Evolutionary conservation across 768 basidiomycete genomes (phyloP), one percentile per base, ranked within the genome.

Genomic region (Kwoniella mangroviensis): DNA sequence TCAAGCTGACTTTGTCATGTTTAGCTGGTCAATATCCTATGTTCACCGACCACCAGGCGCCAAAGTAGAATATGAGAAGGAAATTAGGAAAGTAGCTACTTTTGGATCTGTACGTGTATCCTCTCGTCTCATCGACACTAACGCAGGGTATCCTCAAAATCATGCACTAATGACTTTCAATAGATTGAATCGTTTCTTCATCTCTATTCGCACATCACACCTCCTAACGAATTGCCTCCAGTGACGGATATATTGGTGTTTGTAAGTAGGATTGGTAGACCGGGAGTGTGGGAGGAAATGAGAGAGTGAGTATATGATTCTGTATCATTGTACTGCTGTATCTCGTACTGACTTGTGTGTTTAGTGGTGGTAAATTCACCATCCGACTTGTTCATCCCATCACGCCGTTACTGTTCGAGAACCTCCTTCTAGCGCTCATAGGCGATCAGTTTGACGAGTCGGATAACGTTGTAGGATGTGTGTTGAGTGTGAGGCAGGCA

Each of bases 181-280:
- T 78, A 94, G 90, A 92, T 93, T 63, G 96, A 98, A 84, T 95
- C 93, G 45, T 97, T 94, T 83, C 96, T 95, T 90, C 91, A 93
- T 24, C 85, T 98, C 69, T 92, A 92, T 87, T 94, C 94, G 4
- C 96, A 98, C 82, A 87, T 98, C 28, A 87, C 90, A 5, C 89
- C 92, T 0, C 94, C 95, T 1, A 94, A 92, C 1, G 87, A 88
- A 13, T 87, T 98, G 26, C 87, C 89, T 12, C 91, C 94, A 6
- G 96, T 94, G 3, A 96, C 95, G 4, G 96, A 98, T 84, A 93
- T 96, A 72, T 89, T 98, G 41, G 87, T 97, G 73, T 97, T 98
- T 85, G 92, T 94, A 75, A 86, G 88, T 2, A 90, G 90, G 51
- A 86, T 98, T 67, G 90, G 90, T 24, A 87, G 93, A 53, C 95